Evolutionary conservation across 192 early-diverging fungal genomes (phyloP).

Genomic region (Geosiphon pyriformis): DNA sequence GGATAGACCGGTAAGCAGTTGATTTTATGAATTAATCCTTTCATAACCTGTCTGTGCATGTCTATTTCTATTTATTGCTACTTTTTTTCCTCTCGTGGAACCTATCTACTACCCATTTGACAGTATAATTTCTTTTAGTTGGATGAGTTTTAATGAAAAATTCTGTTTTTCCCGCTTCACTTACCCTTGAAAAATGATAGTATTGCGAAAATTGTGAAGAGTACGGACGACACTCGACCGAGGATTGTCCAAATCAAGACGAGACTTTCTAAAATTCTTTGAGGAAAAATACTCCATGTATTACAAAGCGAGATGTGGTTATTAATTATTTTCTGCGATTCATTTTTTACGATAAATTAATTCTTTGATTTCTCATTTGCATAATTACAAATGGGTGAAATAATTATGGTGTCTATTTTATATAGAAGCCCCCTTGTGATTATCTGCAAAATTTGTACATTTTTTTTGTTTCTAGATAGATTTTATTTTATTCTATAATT

Average conservation of each 20-base stretch:
- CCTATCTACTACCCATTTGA: constrained; percentile 24
- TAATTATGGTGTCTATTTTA: background rate
- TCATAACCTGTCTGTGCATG: constrained; percentile 4
- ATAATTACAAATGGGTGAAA: background rate
- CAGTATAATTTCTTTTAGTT: background rate
- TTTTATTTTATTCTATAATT: background rate
- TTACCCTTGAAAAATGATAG: constrained; percentile 17
- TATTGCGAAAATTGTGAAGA: constrained; percentile 79
- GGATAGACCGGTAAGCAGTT: constrained; percentile 44
- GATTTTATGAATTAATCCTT: background rate
- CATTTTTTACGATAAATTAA: background rate
- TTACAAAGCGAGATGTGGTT: background rate
- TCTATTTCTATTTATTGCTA: background rate
- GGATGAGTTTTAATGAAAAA: background rate
- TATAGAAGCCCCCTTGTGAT: background rate
- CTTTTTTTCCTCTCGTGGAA: constrained; percentile 19
- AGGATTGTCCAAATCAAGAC: constrained; percentile 66
- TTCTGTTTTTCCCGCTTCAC: background rate
- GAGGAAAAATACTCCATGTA: background rate
- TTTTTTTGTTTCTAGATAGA: background rate
- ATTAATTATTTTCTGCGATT: background rate
- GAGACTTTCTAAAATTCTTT: constrained; percentile 52
- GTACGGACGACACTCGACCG: constrained; percentile 62
- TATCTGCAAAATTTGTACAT: background rate
- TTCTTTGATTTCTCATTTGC: background rate